Evolutionary conservation across 1,139 yeast species (phyloP), one percentile per base, ranked within the genome.

Genomic region (Pichia sp.): DNA sequence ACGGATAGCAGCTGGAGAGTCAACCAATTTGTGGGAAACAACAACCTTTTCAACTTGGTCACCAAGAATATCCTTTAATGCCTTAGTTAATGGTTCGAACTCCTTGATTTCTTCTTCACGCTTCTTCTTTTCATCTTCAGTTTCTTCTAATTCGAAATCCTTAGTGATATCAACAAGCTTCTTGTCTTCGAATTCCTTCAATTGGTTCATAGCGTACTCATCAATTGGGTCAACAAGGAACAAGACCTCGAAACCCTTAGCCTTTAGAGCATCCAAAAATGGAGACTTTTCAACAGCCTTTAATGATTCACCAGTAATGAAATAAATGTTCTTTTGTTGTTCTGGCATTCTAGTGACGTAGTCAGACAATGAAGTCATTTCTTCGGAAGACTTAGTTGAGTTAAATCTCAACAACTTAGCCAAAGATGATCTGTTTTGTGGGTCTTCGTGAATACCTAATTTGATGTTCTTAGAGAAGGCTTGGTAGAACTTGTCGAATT

Each of bases 261-360:
- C 96, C 84, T 90, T 93, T 78, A 93, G 86, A 65, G 96, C 97
- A 71, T 95, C 99, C 77, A 95, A 85, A 89, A 95, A 95, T 76
- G 99, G 99, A 67, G 99, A 93, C 78, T 90, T 89, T 50, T 93
- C 97, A 71, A 95, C 97, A 67, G 97, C 92, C 85, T 93, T 92
- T 73, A 90, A 76, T 58, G 96, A 85, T 81, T 95, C 99, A 85
- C 99, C 99, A 73, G 99, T 93, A 75, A 93, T 93, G 85, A 83
- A 93, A 85, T 93, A 93, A 71, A 93, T 90, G 83, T 95, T 93
- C 95, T 95, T 92, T 82, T 93, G 99, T 82, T 90, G 97, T 79
- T 90, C 97, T 75, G 95, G 97, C 99, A 93, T 93, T 80, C 99
- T 90, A 67, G 98, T 93, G 64, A 95, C 96, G 79, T 93, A 93